Percentiles rank a stretch among this genome's conserved stretches.
Evolutionary conservation across 1,284 basidiomycete genomes (phyloP).

Genomic region (Xerocomus amazonicus): DNA sequence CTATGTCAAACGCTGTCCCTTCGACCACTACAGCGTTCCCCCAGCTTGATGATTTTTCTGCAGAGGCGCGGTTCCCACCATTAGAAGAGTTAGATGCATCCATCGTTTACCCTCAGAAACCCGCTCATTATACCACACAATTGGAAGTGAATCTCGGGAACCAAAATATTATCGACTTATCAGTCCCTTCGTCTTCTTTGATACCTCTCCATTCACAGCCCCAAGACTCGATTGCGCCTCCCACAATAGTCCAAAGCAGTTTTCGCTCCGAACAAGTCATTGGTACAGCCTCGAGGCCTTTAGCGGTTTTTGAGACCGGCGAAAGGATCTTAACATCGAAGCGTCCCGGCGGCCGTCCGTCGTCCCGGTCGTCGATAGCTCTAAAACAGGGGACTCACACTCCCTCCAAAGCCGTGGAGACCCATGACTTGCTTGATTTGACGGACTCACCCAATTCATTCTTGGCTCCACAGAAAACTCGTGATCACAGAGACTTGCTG

Average conservation of each 20-base stretch:
- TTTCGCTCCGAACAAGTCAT: constrained; percentile 53
- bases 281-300: constrained; percentile 13
- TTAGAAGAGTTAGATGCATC: constrained; percentile 72
- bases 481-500: constrained; percentile 59
- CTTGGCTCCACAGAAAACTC: constrained; percentile 16
- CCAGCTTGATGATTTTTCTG: constrained; percentile 42
- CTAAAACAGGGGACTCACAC: constrained; percentile 14
- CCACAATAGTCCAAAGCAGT: constrained; percentile 14
- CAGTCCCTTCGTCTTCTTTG: constrained; percentile 21
- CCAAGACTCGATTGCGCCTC: constrained; percentile 13
- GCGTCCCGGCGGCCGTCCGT: constrained; percentile 23
- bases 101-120: constrained; percentile 36
- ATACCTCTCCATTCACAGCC: constrained; percentile 16
- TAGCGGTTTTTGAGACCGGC: constrained; percentile 9
- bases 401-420: constrained; percentile 17
- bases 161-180: constrained; percentile 21
- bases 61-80: constrained; percentile 71
- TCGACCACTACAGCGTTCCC: constrained; percentile 19
- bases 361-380: constrained; percentile 27
- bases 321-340: constrained; percentile 19
- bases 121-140: constrained; percentile 18
- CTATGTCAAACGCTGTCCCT: constrained; percentile 17
- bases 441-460: constrained; percentile 8
- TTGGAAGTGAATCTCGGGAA: constrained; percentile 13
- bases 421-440: constrained; percentile 22